Evolutionary conservation across 2,329 filamentous ascomycete species (phyloP).

Genomic region (Fusarium praegraminearum): DNA sequence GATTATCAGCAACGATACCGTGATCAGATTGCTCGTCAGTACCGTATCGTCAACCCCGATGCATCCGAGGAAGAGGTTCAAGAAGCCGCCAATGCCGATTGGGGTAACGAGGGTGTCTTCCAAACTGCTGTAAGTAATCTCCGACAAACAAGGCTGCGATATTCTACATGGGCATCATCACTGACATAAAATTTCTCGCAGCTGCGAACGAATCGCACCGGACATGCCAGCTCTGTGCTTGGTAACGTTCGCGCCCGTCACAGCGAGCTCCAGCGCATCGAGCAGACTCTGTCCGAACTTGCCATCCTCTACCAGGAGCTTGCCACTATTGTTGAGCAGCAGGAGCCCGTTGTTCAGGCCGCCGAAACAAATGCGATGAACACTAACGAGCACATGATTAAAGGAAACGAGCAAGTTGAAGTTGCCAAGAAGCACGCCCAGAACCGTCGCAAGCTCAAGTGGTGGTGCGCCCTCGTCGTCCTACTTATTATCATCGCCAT

Average conservation of each 20-base stretch:
- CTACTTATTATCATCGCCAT: constrained; percentile 69
- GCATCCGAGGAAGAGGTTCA: constrained; percentile 79
- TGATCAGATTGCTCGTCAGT: constrained; percentile 84
- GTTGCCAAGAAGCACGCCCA: constrained; percentile 75
- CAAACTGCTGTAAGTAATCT: constrained; percentile 76
- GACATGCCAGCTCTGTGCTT: constrained; percentile 78
- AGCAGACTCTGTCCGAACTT: constrained; percentile 78
- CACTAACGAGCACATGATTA: constrained; percentile 74
- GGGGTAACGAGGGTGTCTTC: constrained; percentile 84
- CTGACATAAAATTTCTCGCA: constrained; percentile 52
- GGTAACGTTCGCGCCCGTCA: constrained; percentile 85
- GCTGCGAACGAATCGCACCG: constrained; percentile 80
- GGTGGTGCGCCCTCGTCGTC: constrained; percentile 77
- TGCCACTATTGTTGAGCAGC: constrained; percentile 78
- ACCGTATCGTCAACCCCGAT: constrained; percentile 83
- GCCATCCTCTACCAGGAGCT: constrained; percentile 79
- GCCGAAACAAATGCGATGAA: constrained; percentile 74
- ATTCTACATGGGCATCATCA: constrained; percentile 1
- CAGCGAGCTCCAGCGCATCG: constrained; percentile 85
- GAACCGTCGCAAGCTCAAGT: constrained; percentile 80
- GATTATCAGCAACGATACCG: constrained; percentile 78
- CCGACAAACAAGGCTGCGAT: not conserved
- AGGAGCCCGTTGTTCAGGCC: constrained; percentile 72
- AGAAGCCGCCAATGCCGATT: constrained; percentile 76
- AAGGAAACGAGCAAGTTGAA: constrained; percentile 76